Percentiles rank a stretch among this genome's conserved stretches.
Evolutionary conservation across 176 grass and related monocot genomes (phyloP).

Genomic region (Rhynchospora tenuis): DNA sequence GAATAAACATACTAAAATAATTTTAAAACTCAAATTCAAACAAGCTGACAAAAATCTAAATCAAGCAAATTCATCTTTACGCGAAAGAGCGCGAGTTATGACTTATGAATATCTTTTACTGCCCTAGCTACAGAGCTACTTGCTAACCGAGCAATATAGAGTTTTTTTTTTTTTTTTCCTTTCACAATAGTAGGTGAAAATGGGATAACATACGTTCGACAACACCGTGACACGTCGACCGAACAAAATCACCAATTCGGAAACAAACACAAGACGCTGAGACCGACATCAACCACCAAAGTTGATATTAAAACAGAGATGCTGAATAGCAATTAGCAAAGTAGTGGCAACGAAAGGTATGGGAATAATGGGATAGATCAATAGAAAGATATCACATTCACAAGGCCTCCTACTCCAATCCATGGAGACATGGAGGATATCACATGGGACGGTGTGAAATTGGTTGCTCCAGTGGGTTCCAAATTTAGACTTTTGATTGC

Average conservation of each 20-base stretch:
- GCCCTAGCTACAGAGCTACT: too few species aligned
- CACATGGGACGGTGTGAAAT: slow-evolving; percentile 24
- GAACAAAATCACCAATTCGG: neutral
- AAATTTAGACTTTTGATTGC: slow-evolving; percentile 20
- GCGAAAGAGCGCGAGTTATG: too few species aligned
- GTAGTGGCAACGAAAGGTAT: neutral
- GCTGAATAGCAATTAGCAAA: neutral
- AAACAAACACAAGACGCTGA: neutral
- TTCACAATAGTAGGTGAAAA: neutral
- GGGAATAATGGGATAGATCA: neutral
- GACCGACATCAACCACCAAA: neutral
- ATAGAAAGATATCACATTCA: too few species aligned
- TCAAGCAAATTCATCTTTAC: too few species aligned
- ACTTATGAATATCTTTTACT: too few species aligned
- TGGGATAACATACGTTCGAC: neutral
- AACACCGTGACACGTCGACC: neutral
- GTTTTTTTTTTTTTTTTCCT: too few species aligned
- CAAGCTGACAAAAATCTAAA: too few species aligned
- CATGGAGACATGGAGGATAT: neutral
- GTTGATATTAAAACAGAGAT: neutral
- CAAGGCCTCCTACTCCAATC: too few species aligned
- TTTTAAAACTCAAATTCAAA: too few species aligned
- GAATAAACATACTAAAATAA: too few species aligned
- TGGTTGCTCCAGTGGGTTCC: slow-evolving; percentile 14
- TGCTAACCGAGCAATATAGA: too few species aligned